Conservation (phyloP, 225 moss, liverwort and hornwort genomes). For the Bryoerythrophyllum caledonicum region DNA sequence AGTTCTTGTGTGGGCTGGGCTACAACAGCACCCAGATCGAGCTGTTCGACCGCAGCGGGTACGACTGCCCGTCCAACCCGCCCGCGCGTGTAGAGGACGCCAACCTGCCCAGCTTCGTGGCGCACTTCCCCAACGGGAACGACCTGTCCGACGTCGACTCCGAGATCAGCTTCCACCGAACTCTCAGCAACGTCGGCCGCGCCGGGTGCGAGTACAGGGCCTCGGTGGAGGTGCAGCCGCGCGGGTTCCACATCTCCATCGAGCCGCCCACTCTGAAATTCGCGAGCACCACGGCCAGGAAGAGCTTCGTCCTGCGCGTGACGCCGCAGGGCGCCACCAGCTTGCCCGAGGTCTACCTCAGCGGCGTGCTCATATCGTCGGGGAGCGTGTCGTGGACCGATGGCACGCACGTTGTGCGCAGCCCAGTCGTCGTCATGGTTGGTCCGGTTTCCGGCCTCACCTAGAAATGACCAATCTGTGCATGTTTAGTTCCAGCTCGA, state of each 20-base stretch:
- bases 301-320: not conserved
- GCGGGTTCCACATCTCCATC: not conserved
- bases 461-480: not conserved
- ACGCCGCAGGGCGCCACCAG: not conserved
- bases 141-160: not conserved
- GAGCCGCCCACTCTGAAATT: not conserved
- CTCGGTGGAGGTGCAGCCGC: not conserved
- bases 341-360: not conserved
- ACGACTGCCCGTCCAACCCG: not conserved
- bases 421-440: not conserved
- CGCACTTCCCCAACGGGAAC: not conserved
- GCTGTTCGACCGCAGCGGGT: not conserved
- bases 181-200: not conserved
- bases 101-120: not conserved
- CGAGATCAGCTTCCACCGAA: not conserved
- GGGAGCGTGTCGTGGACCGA: not conserved
- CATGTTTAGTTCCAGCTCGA: not conserved
- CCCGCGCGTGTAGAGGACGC: not conserved
- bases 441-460: not conserved
- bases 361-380: too few relatives aligned
- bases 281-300: not conserved
- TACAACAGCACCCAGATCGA: constrained; percentile 17
- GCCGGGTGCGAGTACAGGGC: not conserved
- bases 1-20: constrained; percentile 43
- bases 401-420: not conserved